A percentile compares a stretch with the other conserved stretches of the same genome.
phyloP scores from a whole-genome alignment of 2,329 filamentous ascomycete species.

The Pseudogymnoascus sp. region DNA sequence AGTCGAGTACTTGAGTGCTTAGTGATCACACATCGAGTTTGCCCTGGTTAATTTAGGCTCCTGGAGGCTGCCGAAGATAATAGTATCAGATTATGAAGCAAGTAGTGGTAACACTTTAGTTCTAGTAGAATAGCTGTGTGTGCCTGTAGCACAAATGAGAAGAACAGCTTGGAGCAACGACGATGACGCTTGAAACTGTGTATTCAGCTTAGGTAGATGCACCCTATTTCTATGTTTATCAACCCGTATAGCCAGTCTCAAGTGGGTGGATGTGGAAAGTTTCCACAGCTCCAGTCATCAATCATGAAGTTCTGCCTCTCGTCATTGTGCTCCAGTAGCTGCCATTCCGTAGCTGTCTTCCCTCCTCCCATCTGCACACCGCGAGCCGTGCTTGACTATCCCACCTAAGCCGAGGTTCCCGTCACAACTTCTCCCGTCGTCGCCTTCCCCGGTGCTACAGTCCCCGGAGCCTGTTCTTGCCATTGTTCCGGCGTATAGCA shows the following conservation, averaged over 20 bases:
- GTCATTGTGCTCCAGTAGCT: background rate
- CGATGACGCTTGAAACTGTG: background rate
- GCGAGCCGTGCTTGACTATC: background rate
- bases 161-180: background rate
- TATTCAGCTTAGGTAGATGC: background rate
- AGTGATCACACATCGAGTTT: background rate
- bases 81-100: background rate
- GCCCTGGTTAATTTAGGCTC: background rate
- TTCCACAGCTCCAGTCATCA: background rate
- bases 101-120: background rate
- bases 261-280: background rate
- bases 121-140: background rate
- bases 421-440: conserved; percentile 27
- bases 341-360: background rate
- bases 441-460: conserved; percentile 26
- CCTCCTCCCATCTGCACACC: background rate
- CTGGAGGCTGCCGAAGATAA: background rate
- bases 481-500: conserved; percentile 67
- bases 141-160: too few species aligned
- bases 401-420: conserved; percentile 18
- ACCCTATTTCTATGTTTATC: background rate
- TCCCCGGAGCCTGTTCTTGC: conserved; percentile 48
- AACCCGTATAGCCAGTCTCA: background rate
- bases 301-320: background rate
- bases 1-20: background rate